Conservation (phyloP, 139 green algal species). For the Micromonas pusilla region DNA sequence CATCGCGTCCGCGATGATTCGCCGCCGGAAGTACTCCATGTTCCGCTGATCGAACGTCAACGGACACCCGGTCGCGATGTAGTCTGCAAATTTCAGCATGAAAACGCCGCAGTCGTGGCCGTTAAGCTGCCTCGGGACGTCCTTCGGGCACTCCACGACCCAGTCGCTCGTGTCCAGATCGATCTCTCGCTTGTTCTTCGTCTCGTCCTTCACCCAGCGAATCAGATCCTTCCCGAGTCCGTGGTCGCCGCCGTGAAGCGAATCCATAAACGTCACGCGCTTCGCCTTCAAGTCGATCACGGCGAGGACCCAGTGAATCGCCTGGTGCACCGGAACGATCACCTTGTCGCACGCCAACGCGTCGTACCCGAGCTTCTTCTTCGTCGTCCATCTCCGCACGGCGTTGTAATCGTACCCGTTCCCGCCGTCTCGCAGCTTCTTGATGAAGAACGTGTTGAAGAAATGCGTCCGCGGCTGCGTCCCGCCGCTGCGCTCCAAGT, state of each 20-base stretch:
- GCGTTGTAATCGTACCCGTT: conserved; percentile 39
- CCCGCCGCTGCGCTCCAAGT: not conserved
- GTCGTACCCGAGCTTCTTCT: conserved; percentile 37
- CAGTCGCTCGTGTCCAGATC: conserved; percentile 39
- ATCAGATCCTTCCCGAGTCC: conserved; percentile 32
- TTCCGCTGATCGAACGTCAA: conserved; percentile 5
- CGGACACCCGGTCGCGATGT: not conserved
- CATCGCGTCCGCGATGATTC: conserved; percentile 2
- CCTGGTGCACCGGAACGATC: conserved; percentile 45
- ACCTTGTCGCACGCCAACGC: conserved; percentile 45
- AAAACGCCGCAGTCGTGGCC: conserved; percentile 38
- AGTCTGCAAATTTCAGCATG: conserved; percentile 34
- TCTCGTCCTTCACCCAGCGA: conserved; percentile 41
- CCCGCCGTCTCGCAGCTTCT: conserved; percentile 34
- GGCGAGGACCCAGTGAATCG: conserved; percentile 43
- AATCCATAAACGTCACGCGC: conserved; percentile 43
- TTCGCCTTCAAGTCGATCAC: conserved; percentile 44
- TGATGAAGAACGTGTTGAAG: conserved; percentile 52
- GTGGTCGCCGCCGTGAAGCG: conserved; percentile 31
- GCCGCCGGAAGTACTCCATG: conserved; percentile 6
- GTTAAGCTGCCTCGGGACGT: conserved; percentile 47
- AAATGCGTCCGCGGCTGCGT: conserved; percentile 35
- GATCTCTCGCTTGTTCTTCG: conserved; percentile 35
- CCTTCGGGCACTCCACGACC: conserved; percentile 23
- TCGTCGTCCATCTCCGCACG: conserved; percentile 40